A percentile compares a stretch with the other conserved stretches of the same genome.
Conservation (phyloP, 1,284 basidiomycete genomes). For the Ustilago cynodontis region DNA sequence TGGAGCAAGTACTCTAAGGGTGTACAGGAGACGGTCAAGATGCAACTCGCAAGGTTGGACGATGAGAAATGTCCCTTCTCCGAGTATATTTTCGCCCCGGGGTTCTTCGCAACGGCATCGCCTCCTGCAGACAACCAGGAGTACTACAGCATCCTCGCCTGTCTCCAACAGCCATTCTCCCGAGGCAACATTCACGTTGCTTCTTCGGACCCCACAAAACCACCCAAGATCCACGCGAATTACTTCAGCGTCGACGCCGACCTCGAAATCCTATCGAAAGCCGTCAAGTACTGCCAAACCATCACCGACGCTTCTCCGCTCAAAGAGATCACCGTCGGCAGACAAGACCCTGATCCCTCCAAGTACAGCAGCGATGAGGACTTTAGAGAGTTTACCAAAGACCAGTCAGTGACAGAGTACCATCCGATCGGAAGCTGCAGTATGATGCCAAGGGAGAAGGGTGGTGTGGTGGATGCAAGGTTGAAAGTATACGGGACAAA, state of each 20-base stretch:
- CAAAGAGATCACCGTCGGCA: constrained; percentile 38
- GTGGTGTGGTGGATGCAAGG: constrained; percentile 78
- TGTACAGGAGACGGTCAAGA: constrained; percentile 50
- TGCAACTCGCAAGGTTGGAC: constrained; percentile 48
- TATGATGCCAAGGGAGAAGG: constrained; percentile 77
- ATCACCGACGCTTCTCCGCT: constrained; percentile 34
- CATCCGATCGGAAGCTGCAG: constrained; percentile 75
- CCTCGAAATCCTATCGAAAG: constrained; percentile 54
- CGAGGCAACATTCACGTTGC: constrained; percentile 57
- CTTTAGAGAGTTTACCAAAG: constrained; percentile 51
- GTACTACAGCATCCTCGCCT: constrained; percentile 58
- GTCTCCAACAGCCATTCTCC: constrained; percentile 56
- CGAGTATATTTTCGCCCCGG: constrained; percentile 63
- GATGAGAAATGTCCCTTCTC: constrained; percentile 50
- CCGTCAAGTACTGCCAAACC: constrained; percentile 54
- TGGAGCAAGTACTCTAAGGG: constrained; percentile 45
- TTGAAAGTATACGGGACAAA: constrained; percentile 77
- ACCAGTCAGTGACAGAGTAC: constrained; percentile 59
- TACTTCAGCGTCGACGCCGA: constrained; percentile 60
- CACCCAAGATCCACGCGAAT: constrained; percentile 54
- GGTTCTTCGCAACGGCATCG: constrained; percentile 53
- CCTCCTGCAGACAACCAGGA: constrained; percentile 47
- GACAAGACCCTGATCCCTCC: constrained; percentile 49
- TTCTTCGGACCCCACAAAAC: constrained; percentile 22
- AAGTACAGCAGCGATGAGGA: constrained; percentile 42